Base-by-base conservation (phyloP, 2,329 filamentous ascomycete species). In the Sporothrix inflata region DNA sequence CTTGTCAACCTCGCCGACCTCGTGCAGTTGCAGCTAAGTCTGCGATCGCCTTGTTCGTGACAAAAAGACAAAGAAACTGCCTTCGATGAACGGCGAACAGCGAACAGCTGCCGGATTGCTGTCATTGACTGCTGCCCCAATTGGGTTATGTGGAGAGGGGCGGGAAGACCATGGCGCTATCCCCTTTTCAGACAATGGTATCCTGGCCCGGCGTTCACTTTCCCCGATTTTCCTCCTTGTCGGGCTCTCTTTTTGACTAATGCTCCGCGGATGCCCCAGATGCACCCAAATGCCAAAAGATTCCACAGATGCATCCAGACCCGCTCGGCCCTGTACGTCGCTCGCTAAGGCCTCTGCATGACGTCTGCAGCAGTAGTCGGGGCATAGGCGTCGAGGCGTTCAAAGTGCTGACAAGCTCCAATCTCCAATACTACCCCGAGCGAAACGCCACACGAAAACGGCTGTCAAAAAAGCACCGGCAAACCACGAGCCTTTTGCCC, bases 141-240 rank as follows among this genome's bases (percentile, higher is more conserved):
- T 63, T 34, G 34, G 57, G 27, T 34, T 3, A 57, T 19, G 53
- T 7, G 30, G 30, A 34, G 53, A 57, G 53, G 27, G 9, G 55
- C 55, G 55, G 55, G n/a, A 45, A 12, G 42, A 19, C 42, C 1
- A 14, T 12, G 12, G 1, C 42, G 53, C 61, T 65, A 65, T 65
- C 1, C 61, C 61, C 21, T 2, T 30, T 65, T 12, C 38, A 65
- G 61, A 40, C 61, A 65, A 65, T 47, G 61, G 61, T 47, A 47
- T 21, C 61, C 61, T 21, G 40, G 61, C 30, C 51, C 51, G 12
- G 53, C 53, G 24, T 30, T 55, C 21, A 16, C 53, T 55, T 55
- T 16, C 53, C 53, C 53, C 53, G 53, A 55, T 21, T 40, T 16
- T 61, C n/a, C 16, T 12, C 7, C 6, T 14, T 38, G n/a, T 40